A percentile compares a stretch with the other conserved stretches of the same genome.
These are phyloP conservation scores for Cronartium quercuum DNA, from an alignment of 1,284 basidiomycete genomes.

Conservation along the genomic window DNA sequence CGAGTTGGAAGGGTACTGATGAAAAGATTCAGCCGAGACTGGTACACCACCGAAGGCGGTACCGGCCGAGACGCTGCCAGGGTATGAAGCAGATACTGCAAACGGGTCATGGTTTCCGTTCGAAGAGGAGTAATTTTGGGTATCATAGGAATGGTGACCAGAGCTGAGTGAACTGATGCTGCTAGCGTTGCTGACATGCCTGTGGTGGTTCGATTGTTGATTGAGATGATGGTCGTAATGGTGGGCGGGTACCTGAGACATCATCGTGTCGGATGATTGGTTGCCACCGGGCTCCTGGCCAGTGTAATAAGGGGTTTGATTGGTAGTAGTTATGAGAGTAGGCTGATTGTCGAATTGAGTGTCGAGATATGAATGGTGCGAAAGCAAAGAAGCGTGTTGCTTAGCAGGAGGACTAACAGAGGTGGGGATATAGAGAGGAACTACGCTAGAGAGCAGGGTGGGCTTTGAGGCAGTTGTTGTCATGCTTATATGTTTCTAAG, in stretches of 20 bases:
- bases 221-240: constrained; percentile 30
- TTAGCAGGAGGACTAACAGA: not conserved
- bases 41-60: constrained; percentile 38
- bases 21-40: constrained; percentile 33
- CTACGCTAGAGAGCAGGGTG: not conserved
- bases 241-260: constrained; percentile 12
- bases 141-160: constrained; percentile 8
- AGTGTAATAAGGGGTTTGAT: not conserved
- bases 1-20: constrained; percentile 14
- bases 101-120: not conserved
- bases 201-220: constrained; percentile 27
- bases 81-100: constrained; percentile 18
- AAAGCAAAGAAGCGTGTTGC: not conserved
- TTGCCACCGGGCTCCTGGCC: constrained; percentile 1
- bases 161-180: constrained; percentile 22
- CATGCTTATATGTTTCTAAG: constrained; percentile 3
- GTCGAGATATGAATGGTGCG: not conserved
- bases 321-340: not conserved
- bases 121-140: not conserved
- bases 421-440: not conserved
- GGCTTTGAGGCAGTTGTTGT: constrained; percentile 2
- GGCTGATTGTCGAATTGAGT: not conserved
- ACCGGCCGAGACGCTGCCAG: constrained; percentile 18
- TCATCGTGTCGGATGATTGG: constrained; percentile 11
- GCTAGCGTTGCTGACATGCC: constrained; percentile 37